phyloP scores from a whole-genome alignment of 495 filamentous ascomycete species.

The Xylaria acuta region DNA sequence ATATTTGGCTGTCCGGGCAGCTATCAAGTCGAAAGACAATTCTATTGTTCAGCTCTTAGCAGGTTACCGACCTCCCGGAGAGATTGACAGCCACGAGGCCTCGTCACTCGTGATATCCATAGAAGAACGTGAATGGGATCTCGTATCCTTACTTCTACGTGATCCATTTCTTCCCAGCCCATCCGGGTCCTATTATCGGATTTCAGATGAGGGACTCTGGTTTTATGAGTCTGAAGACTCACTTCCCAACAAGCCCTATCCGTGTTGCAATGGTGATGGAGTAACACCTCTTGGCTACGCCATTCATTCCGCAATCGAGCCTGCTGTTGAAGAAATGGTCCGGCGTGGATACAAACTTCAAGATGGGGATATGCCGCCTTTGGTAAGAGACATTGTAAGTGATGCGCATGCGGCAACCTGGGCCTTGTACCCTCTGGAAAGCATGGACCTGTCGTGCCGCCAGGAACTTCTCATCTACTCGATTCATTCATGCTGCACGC shows the following conservation, averaged over 20 bases:
- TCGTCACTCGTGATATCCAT: not conserved
- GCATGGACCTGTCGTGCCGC: not conserved
- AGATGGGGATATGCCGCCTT: not conserved
- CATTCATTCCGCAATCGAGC: not conserved
- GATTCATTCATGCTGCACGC: not conserved
- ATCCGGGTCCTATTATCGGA: not conserved
- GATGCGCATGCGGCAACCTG: not conserved
- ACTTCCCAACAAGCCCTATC: not conserved
- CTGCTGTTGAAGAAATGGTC: not conserved
- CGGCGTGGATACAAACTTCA: not conserved
- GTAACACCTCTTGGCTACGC: not conserved
- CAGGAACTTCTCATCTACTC: not conserved
- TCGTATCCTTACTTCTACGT: not conserved
- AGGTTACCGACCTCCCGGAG: not conserved
- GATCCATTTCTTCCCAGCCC: not conserved
- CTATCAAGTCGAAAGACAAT: not conserved
- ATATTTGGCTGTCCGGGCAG: not conserved
- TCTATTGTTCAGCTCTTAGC: not conserved
- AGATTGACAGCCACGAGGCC: slow-evolving; percentile 1
- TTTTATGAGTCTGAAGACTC: not conserved
- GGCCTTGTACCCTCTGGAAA: not conserved
- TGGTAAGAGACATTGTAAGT: not conserved
- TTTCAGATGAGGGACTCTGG: not conserved
- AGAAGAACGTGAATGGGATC: not conserved
- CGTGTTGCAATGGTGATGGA: not conserved